These are phyloP conservation scores for Aschersonia sp. DNA, from an alignment of 2,329 filamentous ascomycete genomes.

Conservation along the genomic window DNA sequence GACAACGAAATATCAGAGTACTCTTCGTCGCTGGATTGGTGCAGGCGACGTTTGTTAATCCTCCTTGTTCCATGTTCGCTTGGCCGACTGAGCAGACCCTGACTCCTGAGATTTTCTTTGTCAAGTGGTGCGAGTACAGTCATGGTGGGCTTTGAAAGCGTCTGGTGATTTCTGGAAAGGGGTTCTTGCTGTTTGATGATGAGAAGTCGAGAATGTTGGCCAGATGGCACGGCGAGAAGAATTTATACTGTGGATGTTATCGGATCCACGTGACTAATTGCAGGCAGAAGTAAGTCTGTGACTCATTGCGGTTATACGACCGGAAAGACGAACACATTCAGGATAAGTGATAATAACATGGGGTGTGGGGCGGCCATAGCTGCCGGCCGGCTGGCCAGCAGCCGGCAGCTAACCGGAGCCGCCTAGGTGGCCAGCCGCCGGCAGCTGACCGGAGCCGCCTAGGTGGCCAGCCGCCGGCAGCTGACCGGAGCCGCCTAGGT, in stretches of 20 bases:
- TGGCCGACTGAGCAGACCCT: neutral
- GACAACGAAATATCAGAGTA: neutral
- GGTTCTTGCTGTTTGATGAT: neutral
- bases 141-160: neutral
- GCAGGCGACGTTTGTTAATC: neutral
- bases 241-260: neutral
- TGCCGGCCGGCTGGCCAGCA: too few relatives aligned
- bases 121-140: neutral
- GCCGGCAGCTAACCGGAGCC: too few relatives aligned
- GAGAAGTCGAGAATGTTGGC: neutral
- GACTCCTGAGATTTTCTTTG: neutral
- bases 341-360: too few relatives aligned
- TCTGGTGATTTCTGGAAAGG: neutral
- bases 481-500: too few relatives aligned
- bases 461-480: too few relatives aligned
- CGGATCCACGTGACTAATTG: neutral
- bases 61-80: neutral
- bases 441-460: too few relatives aligned
- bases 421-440: too few relatives aligned
- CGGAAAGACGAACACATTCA: neutral
- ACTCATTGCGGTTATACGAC: neutral
- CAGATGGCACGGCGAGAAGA: neutral
- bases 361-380: too few relatives aligned
- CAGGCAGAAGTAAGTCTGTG: neutral
- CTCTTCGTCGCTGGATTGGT: neutral